Evolutionary conservation across 148 eudicot species (phyloP), one percentile per base, ranked within the genome.

Genomic region (Diospyros lotus): DNA sequence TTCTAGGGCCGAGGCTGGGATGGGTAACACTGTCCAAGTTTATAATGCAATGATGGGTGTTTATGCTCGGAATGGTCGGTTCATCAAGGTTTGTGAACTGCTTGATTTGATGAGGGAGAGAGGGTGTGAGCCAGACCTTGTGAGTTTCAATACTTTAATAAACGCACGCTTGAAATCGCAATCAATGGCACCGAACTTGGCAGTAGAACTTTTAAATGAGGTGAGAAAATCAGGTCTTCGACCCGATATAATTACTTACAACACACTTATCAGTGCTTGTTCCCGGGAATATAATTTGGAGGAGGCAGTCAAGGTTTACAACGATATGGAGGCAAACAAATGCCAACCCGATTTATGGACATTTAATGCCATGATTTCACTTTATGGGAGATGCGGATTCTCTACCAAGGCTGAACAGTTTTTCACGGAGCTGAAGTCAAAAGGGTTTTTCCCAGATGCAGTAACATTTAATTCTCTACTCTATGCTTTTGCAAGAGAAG

Each of bases 301-400:
- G 69, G 98, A 89, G 81, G 99, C 98, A 9, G 80, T 93, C 43
- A 91, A 91, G 82, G 88, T 96, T 12, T 96, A 84, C 70, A 64
- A 80, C 77, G 98, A 96, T 70, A 91, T 96, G 99, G 91, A 86
- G 87, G 84, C 79, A 56, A 76, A 83, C 54, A 83, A 80, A 67
- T 96, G 99, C 81, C 91, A 87, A 81, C 98, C 99, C 75, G 99
- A 96, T 89, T 76, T 96, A n/a, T 96, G 99, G 99, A 96, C 99
- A 2, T 93, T 91, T 79, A 96, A 96, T 82, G 90, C 99, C 63
- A 96, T 96, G 97, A 86, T 96, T 51, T 91, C 99, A 11, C 97
- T 96, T 71, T 96, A 83, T 80, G 98, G 94, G 48, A 88, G 98
- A 80, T 96, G 98, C 77, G 97, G 94, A 38, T 69, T 87, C 74